phyloP scores from a whole-genome alignment of 768 basidiomycete species.

The Boletus patriciae region DNA sequence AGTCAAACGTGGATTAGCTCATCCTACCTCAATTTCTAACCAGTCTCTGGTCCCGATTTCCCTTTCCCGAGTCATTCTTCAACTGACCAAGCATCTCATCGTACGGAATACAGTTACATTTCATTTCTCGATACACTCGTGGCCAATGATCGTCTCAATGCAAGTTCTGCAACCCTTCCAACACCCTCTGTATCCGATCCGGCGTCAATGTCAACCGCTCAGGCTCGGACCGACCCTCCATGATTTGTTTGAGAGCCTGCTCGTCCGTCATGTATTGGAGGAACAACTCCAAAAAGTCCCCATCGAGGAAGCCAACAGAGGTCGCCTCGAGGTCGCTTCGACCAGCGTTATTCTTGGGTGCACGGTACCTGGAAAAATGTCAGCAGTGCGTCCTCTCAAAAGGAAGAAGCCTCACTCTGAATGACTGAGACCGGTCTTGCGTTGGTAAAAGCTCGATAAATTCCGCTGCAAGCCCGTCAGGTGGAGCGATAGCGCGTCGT shows the following conservation, averaged over 20 bases:
- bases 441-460: slow-evolving; percentile 52
- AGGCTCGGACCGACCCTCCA: slow-evolving; percentile 56
- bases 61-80: neutral
- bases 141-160: neutral
- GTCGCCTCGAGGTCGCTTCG: slow-evolving; percentile 55
- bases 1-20: neutral
- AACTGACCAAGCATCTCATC: slow-evolving; percentile 1
- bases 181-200: slow-evolving; percentile 32
- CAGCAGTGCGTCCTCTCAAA: neutral
- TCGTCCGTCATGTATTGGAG: slow-evolving; percentile 43
- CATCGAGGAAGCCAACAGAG: slow-evolving; percentile 82
- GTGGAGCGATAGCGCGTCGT: slow-evolving; percentile 49
- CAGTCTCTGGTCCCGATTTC: neutral
- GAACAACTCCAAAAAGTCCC: slow-evolving; percentile 78
- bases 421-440: slow-evolving; percentile 58
- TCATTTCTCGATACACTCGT: slow-evolving; percentile 16
- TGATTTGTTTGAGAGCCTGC: slow-evolving; percentile 48
- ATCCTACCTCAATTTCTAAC: neutral
- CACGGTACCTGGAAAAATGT: slow-evolving; percentile 56
- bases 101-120: slow-evolving; percentile 19
- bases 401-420: slow-evolving; percentile 46
- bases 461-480: slow-evolving; percentile 77
- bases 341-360: slow-evolving; percentile 59
- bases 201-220: slow-evolving; percentile 53
- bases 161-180: neutral